Evolutionary conservation across 148 eudicot species (phyloP), one percentile per base, ranked within the genome.

Genomic region (Simmondsia chinensis): DNA sequence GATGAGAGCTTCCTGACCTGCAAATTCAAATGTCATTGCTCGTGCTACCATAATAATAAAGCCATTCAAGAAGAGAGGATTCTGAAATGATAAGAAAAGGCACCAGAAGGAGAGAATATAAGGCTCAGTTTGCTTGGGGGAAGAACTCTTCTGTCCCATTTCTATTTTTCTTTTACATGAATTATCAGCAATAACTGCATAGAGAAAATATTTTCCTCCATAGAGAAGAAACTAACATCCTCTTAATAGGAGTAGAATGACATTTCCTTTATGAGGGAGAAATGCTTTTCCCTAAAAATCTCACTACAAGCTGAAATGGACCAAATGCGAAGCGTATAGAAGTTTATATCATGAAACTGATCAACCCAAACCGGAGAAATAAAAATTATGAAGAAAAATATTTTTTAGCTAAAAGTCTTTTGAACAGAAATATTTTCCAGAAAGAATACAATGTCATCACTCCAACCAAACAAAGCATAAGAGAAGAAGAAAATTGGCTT

Each of bases 1-100:
- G 54, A 17, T 17, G 29, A 50, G 17, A 87, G 81, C 23, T 63
- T 64, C 48, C 63, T 59, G 17, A 77, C 96, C 96, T 87, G 79
- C 59, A 65, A 50, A 60, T 31, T 20, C 12, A 8, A 45, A 30
- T 7, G 24, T 9, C n/a, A 25, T 22, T 12, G 28, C 23, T 21
- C 48, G 33, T 2, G 22, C 3, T 31, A 31, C 6, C 8, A 4
- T 41, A 1, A 21, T 15, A 22, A 22, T 11, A 8, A 32, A 20
- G 39, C 10, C 3, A 20, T 10, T 22, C 16, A 30, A 15, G 47
- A 52, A 39, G 15, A n/a, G 12, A 17, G 29, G 39, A 38, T 1
- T 13, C 56, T 46, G 39, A n/a, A 38, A 4, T 11, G 6, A 25
- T 4, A 23, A 21, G 6, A 41, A 16, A n/a, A n/a, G n/a, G 43